These are phyloP conservation scores for Butyriboletus loyo DNA, from an alignment of 768 basidiomycete species.

Conservation along the genomic window DNA sequence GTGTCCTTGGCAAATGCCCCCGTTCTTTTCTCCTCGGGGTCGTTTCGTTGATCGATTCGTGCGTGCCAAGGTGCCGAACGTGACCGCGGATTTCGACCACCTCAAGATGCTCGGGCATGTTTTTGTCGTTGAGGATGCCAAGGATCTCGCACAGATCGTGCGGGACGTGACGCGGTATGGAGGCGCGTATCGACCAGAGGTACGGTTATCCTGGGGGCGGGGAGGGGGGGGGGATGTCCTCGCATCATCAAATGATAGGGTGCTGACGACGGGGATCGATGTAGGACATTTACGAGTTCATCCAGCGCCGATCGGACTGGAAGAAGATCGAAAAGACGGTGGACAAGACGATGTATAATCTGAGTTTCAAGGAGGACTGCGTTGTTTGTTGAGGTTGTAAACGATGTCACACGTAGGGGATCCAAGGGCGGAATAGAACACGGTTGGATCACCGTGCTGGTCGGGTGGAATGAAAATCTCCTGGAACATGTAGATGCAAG, in stretches of 20 bases:
- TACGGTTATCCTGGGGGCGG: conserved; percentile 35
- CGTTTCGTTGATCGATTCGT: not conserved
- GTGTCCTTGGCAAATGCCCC: not conserved
- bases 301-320: conserved; percentile 94
- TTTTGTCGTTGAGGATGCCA: conserved; percentile 92
- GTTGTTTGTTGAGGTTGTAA: conserved; percentile 44
- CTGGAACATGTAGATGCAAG: too few species aligned
- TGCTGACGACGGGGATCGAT: not conserved
- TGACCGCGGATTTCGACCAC: conserved; percentile 87
- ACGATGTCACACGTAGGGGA: too few species aligned
- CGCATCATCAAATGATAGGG: not conserved
- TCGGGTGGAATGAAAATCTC: too few species aligned
- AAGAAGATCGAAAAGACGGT: conserved; percentile 98
- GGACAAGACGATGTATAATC: conserved; percentile 91
- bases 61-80: conserved; percentile 56
- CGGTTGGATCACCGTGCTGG: too few species aligned
- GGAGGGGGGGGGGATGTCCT: too few species aligned
- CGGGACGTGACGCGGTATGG: conserved; percentile 94
- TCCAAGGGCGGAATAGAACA: too few species aligned
- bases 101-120: conserved; percentile 98
- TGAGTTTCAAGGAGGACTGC: conserved; percentile 94
- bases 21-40: not conserved
- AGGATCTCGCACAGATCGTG: conserved; percentile 94
- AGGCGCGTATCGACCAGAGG: conserved; percentile 92
- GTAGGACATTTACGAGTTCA: conserved; percentile 93